Conservation (phyloP, 805 yeast genomes). For the Candida peoriensis region DNA sequence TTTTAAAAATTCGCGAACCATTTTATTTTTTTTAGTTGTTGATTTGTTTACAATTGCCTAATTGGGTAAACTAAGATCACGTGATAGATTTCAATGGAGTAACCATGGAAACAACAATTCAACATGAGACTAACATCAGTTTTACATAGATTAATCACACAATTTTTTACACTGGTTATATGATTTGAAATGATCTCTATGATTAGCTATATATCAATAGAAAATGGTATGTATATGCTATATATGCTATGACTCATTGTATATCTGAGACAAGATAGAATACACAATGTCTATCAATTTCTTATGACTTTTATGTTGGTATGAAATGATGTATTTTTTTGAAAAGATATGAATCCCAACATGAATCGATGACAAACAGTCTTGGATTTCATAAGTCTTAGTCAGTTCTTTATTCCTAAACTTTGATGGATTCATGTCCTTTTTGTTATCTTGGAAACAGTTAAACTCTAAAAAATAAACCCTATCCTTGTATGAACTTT, state of each 20-base stretch:
- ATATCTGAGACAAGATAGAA: conserved; percentile 16
- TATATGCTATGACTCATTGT: too few species aligned
- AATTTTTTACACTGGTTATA: too few species aligned
- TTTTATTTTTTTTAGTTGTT: conserved; percentile 15
- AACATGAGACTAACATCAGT: too few species aligned
- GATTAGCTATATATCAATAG: too few species aligned
- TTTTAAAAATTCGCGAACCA: too few species aligned
- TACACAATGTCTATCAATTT: conserved; percentile 19
- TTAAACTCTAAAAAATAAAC: conserved; percentile 19
- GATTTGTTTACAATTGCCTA: conserved; percentile 22
- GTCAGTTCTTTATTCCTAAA: conserved; percentile 7
- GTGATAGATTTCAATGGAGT: too few species aligned
- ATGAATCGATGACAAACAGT: conserved; percentile 17
- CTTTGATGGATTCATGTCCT: conserved; percentile 19
- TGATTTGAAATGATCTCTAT: too few species aligned
- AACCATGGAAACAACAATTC: conserved; percentile 10
- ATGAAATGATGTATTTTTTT: conserved; percentile 18
- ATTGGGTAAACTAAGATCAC: conserved; percentile 7
- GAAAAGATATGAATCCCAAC: conserved; percentile 19
- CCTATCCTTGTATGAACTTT: conserved; percentile 17
- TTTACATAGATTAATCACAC: too few species aligned
- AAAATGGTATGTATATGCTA: too few species aligned
- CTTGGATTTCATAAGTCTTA: conserved; percentile 9
- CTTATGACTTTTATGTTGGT: conserved; percentile 18
- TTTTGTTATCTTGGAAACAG: conserved; percentile 20